These are phyloP conservation scores for Colletotrichum falcatum DNA, from an alignment of 2,329 filamentous ascomycete genomes.

Conservation along the genomic window DNA sequence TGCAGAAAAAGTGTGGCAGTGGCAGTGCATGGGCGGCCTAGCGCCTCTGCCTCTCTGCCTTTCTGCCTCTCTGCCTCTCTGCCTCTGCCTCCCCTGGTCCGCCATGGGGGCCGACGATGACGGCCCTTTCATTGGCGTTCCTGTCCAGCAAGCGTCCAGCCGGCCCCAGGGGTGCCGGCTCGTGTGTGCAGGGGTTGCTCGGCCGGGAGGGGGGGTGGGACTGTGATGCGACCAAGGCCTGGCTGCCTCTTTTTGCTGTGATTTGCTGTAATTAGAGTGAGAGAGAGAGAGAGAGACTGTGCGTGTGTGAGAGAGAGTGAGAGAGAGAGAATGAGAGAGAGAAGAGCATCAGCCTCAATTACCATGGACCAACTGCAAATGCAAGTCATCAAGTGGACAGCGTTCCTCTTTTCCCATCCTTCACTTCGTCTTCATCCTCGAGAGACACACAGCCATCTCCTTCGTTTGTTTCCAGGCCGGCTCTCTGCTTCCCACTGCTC, in stretches of 20 bases:
- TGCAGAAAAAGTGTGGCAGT: conserved; percentile 22
- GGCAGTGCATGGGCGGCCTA: conserved; percentile 36
- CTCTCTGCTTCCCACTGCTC: not conserved
- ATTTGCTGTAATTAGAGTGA: not conserved
- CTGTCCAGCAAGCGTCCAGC: not conserved
- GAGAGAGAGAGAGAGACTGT: too few species aligned
- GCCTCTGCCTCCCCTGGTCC: not conserved
- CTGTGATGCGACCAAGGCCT: conserved; percentile 13
- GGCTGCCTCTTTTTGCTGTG: conserved; percentile 36
- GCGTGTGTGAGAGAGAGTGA: too few species aligned
- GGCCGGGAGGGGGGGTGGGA: conserved; percentile 2
- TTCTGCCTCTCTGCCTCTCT: not conserved
- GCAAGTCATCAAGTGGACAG: not conserved
- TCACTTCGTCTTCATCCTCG: not conserved
- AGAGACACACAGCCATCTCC: too few species aligned
- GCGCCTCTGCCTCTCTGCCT: conserved; percentile 30
- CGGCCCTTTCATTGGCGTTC: conserved; percentile 9
- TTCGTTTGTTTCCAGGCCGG: not conserved
- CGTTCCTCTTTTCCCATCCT: not conserved
- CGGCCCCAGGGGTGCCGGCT: not conserved
- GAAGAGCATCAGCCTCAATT: conserved; percentile 5
- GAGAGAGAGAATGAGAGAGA: not conserved
- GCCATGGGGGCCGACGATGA: not conserved
- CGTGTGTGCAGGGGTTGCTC: conserved; percentile 26
- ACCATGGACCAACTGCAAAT: not conserved